Base-by-base conservation (phyloP, 148 eudicot species). In the Diospyros lotus region DNA sequence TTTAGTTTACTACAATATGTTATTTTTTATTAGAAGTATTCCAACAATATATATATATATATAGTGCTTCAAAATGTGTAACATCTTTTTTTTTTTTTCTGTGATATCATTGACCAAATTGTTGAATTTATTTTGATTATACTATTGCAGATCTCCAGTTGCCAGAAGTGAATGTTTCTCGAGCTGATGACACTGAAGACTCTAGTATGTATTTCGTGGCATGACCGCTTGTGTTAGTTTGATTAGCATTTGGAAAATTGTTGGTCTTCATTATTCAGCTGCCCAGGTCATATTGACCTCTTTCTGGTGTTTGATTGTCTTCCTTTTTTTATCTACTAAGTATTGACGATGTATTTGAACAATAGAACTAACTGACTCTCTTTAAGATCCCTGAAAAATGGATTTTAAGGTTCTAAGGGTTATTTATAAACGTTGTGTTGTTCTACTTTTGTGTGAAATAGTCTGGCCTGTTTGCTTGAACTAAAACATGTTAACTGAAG, bases 111-210 rank as follows among this genome's bases (percentile, higher is more conserved):
- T 10, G n/a, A 9, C n/a, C 13, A 10, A 18, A 46, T 51, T 62
- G 9, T 66, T 58, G 43, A 60, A 56, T 14, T 41, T 14, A 4
- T 11, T 7, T 9, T 72, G 43, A 11, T 6, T 71, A 72, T 73
- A 4, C 41, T 17, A 15, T n/a, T 69, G 62, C 87, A 94, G 97
- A 94, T 71, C 86, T 91, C 74, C 86, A 81, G 9, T 66, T 90
- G 46, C 91, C 93, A 9, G 90, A 90, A 0, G 80, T 88, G 12
- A 82, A 82, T 66, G 83, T 73, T 75, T 82, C 90, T 68, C 84
- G 93, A 51, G 76, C 85, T 8, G 97, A 94, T 61, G 98, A 94
- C 59, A 62, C 84, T 9, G 98, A 91, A 77, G 98, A 94, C 40
- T 73, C 95, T 64, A 89, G 98, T 91, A 83, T 73, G 90, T 83